phyloP scores from a whole-genome alignment of 306 rosid species.

The Cicer pinnatifidum region DNA sequence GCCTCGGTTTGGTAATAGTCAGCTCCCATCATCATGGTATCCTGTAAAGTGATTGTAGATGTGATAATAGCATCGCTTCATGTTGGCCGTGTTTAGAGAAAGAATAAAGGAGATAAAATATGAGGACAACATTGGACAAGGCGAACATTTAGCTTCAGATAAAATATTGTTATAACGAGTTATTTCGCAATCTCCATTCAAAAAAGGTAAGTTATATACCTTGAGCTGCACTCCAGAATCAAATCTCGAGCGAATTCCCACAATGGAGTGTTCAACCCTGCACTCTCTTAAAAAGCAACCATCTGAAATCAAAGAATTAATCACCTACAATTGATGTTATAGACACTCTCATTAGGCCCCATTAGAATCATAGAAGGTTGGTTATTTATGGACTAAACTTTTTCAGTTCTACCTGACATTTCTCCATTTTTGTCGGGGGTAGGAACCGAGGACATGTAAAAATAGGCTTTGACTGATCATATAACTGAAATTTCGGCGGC shows the following conservation, averaged over 20 bases:
- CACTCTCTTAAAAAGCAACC: constrained; percentile 60
- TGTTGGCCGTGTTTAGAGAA: constrained; percentile 19
- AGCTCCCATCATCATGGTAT: constrained; percentile 61
- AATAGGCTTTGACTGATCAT: constrained; percentile 59
- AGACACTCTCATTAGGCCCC: constrained; percentile 44
- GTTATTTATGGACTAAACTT: constrained; percentile 20
- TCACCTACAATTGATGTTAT: constrained; percentile 53
- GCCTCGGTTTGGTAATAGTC: constrained; percentile 55
- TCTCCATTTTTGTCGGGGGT: constrained; percentile 60
- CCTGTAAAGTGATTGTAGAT: constrained; percentile 43
- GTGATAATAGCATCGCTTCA: constrained; percentile 32
- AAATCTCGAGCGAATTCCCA: constrained; percentile 58
- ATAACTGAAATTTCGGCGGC: constrained; percentile 58
- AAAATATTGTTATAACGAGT: not conserved
- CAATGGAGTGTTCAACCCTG: constrained; percentile 54
- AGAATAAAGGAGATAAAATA: not conserved
- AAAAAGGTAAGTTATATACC: constrained; percentile 22
- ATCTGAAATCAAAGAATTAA: constrained; percentile 61
- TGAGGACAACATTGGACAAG: constrained; percentile 12
- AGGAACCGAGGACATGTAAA: constrained; percentile 54
- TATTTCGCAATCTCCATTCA: no score
- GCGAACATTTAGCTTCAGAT: not conserved
- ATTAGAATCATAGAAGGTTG: constrained; percentile 32
- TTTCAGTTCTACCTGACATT: constrained; percentile 48
- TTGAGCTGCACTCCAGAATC: constrained; percentile 53